Evolutionary conservation across 2,329 filamentous ascomycete genomes (phyloP), one percentile per base, ranked within the genome.

Genomic region (Microdochium bolleyi): DNA sequence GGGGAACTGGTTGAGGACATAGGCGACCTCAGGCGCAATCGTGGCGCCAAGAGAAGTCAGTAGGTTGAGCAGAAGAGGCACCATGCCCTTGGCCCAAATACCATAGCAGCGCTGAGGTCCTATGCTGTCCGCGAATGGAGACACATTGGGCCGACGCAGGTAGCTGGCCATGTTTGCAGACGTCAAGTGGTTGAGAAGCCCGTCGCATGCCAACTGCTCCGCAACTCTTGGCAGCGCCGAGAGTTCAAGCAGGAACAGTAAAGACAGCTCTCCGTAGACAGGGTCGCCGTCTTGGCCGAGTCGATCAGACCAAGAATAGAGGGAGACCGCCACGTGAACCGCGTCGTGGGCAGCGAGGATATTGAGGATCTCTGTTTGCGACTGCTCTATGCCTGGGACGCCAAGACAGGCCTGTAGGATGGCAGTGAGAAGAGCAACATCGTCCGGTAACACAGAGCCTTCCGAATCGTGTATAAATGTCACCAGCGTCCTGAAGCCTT

Each of bases 251-350:
- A 99, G 78, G 69, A 97, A 95, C 24, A 92, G 78, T 41, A 96
- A 79, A 61, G 88, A 89, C n/a, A 96, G 80, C 65, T 96, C 92
- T 57, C 92, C 94, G 67, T 96, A 97, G 27, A 97, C 76, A 0
- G 94, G 92, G 64, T 97, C 92, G 25, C 85, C 83, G 53, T 87
- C 80, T 34, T 87, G 79, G 0, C 87, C 81, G 24, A 97, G 78
- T 58, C 86, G 84, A 67, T 97, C 91, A 3, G 92, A 83, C 94
- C 94, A 99, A 0, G 91, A 96, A 70, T 92, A 97, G 4, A 99
- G 78, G 32, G 88, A 90, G 5, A 87, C 85, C 1, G 91, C 92
- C 55, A 91, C 88, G 61, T 92, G 88, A 48, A 89, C 79, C 1
- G 86, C 85, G 57, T 88, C 84, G 64, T 91, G 84, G 49, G 82